Evolutionary conservation across 305 asterid genomes (phyloP).

Genomic region (Stenogyne calaminthoides): DNA sequence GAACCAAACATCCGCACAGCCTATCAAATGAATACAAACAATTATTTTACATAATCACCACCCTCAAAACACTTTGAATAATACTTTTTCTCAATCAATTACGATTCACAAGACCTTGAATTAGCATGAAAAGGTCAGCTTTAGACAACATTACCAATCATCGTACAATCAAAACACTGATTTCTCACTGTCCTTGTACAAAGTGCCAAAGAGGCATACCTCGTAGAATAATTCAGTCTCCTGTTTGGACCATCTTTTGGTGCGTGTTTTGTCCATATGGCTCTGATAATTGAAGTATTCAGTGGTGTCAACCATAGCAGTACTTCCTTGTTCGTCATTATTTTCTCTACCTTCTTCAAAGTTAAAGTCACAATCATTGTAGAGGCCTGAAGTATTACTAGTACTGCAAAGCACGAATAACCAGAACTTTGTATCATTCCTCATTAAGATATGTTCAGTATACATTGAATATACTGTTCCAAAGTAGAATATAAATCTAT

Average conservation of each 20-base stretch:
- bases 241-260: conserved; percentile 76
- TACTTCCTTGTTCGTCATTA: conserved; percentile 40
- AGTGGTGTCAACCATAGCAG: conserved; percentile 36
- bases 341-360: conserved; percentile 41
- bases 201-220: conserved; percentile 46
- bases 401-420: conserved; percentile 48
- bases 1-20: conserved; percentile 88
- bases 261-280: conserved; percentile 70
- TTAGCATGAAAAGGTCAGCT: neutral
- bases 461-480: neutral
- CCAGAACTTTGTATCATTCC: conserved; percentile 22
- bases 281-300: conserved; percentile 75
- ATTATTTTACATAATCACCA: neutral
- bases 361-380: conserved; percentile 46
- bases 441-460: neutral
- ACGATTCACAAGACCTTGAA: neutral
- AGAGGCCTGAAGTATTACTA: conserved; percentile 39
- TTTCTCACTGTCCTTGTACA: neutral
- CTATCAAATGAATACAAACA: conserved; percentile 36
- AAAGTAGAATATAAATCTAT: neutral
- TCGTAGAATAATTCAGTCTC: conserved; percentile 87
- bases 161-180: neutral
- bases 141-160: neutral
- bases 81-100: neutral
- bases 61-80: neutral